Base-by-base conservation (phyloP, 1,284 basidiomycete genomes). In the Sanghuangporus sanghuang region DNA sequence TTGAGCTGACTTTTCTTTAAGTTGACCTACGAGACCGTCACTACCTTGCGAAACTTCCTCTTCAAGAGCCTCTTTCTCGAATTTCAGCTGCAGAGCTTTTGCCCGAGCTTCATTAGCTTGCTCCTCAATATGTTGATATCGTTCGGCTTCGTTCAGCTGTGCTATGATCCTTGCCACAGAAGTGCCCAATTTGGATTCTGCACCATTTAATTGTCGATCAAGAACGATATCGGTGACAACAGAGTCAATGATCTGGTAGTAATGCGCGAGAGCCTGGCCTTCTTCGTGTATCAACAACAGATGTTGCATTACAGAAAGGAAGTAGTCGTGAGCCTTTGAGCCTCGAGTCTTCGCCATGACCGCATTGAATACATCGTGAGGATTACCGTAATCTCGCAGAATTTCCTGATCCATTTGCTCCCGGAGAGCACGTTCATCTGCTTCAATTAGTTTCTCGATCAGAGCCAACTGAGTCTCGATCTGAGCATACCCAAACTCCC, bases 181-280 rank as follows among this genome's bases (percentile, higher is more conserved):
- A 64, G 92, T 87, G 0, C 95, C 96, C 67, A 98, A 83, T 21
- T 95, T 85, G 57, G 89, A 85, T 64, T 94, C 92, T 35, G 95
- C 92, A 39, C 93, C 92, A 36, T 84, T 85, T 57, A 95, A 83
- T 69, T 93, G 92, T 75, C 95, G 93, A 75, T 97, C 95, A 77
- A 98, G 85, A 27, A 98, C 95, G 53, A 99, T 87, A 69, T 96
- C 92, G 39, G 93, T 89, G 55, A 99, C 86, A 57, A 98, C 80
- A n/a, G 92, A 89, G 73, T 98, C 95, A 70, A 99, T 85, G 56
- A 99, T 84, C 75, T 95, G 94, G 75, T 93, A 98, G 75, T 96
- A 93, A 69, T 95, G 90, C 39, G 85, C 85, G 72, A 93, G 83
- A 39, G 89, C 83, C 39, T 91, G 88, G 2, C 91, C 93, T 65